A percentile compares a stretch with the other conserved stretches of the same genome.
Conservation (phyloP, 495 filamentous ascomycete species). For the Saxophila tyrrhenica region DNA sequence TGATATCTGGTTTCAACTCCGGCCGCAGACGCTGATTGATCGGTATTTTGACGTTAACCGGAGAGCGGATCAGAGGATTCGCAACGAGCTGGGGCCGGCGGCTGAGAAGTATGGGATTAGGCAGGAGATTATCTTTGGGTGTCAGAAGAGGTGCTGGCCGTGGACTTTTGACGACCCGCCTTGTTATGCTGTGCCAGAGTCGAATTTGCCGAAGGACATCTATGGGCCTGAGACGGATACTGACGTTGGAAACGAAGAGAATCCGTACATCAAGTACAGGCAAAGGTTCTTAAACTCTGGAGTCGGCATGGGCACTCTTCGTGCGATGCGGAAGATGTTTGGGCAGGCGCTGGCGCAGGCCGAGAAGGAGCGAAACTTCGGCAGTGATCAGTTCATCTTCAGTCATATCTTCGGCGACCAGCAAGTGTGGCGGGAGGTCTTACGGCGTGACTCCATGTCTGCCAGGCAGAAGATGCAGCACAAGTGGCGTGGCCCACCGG, state of each 20-base stretch:
- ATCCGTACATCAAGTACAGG: not conserved
- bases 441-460: not conserved
- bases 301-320: slow-evolving; percentile 5
- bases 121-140: slow-evolving; percentile 27
- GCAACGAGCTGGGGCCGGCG: slow-evolving; percentile 33
- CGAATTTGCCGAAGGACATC: slow-evolving; percentile 44
- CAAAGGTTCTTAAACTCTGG: slow-evolving; percentile 12
- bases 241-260: slow-evolving; percentile 28
- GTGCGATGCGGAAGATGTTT: slow-evolving; percentile 15
- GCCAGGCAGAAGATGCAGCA: slow-evolving; percentile 34
- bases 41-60: slow-evolving; percentile 42
- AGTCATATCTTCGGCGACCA: slow-evolving; percentile 49
- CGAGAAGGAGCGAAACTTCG: not conserved
- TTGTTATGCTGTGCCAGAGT: too few species aligned
- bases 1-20: slow-evolving; percentile 44
- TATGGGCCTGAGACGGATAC: slow-evolving; percentile 40
- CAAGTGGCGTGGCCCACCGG: not conserved
- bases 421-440: slow-evolving; percentile 43
- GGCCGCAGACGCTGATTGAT: slow-evolving; percentile 44
- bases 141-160: too few species aligned
- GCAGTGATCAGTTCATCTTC: slow-evolving; percentile 34
- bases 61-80: slow-evolving; percentile 39
- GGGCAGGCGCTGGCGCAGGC: slow-evolving; percentile 4
- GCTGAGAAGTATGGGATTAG: slow-evolving; percentile 1
- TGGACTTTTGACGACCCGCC: too few species aligned